These are phyloP conservation scores for Clavispora carvajalis DNA, from an alignment of 805 yeast species.

Conservation along the genomic window DNA sequence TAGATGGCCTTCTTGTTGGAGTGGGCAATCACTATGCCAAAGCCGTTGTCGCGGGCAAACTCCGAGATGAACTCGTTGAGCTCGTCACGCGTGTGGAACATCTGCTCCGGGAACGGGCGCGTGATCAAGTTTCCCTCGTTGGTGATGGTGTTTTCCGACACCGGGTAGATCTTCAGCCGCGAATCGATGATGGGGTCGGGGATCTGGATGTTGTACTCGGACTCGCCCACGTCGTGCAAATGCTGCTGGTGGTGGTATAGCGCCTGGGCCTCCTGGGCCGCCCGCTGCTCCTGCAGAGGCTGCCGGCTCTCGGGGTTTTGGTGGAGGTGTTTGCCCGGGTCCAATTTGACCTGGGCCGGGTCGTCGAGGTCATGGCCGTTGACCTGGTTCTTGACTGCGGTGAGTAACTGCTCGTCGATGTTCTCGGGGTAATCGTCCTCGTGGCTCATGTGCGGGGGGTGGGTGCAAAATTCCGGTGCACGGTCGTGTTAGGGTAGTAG, in stretches of 20 bases:
- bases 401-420: conserved; percentile 40
- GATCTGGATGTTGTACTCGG: conserved; percentile 41
- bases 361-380: conserved; percentile 23
- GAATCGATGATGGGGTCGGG: conserved; percentile 42
- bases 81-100: conserved; percentile 44
- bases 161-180: conserved; percentile 41
- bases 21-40: conserved; percentile 57
- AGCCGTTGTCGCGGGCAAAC: conserved; percentile 52
- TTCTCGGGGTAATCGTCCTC: conserved; percentile 27
- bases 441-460: conserved; percentile 18
- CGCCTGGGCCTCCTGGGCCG: conserved; percentile 15
- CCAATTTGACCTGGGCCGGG: conserved; percentile 25
- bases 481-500: conserved; percentile 23
- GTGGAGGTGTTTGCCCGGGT: conserved; percentile 17
- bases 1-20: conserved; percentile 55
- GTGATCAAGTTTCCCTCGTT: conserved; percentile 49
- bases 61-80: conserved; percentile 50
- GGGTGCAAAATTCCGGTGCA: conserved; percentile 11
- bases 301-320: conserved; percentile 3
- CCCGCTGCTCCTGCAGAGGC: conserved; percentile 14
- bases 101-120: conserved; percentile 49
- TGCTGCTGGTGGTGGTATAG: conserved; percentile 17
- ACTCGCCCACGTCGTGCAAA: conserved; percentile 26
- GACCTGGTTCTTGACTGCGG: conserved; percentile 29
- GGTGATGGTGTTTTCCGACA: conserved; percentile 40